phyloP scores from a whole-genome alignment of 352 stramenopile genomes.

The Globisporangium ultimum region DNA sequence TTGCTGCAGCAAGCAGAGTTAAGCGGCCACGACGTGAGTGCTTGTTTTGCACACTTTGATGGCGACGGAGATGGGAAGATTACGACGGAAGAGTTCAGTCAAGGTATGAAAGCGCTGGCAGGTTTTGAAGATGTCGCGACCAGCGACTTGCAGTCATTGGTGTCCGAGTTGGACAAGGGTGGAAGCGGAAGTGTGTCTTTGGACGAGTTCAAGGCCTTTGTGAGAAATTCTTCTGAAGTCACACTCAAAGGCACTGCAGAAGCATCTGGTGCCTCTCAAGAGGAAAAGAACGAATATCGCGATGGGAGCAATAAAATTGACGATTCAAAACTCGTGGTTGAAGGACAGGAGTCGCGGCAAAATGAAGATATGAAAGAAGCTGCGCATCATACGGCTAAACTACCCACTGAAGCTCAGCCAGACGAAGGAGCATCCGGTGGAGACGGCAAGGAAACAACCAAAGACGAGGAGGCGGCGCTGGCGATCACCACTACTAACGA shows the following conservation, averaged over 20 bases:
- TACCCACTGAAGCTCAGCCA: neutral
- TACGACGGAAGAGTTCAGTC: constrained; percentile 48
- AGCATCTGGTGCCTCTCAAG: neutral
- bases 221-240: constrained; percentile 11
- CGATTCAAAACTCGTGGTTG: neutral
- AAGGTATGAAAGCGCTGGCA: constrained; percentile 42
- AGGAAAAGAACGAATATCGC: neutral
- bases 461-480: neutral
- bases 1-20: constrained; percentile 35
- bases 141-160: constrained; percentile 33
- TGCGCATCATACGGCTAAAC: neutral
- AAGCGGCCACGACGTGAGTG: constrained; percentile 41
- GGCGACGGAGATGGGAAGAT: constrained; percentile 55
- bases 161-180: constrained; percentile 45
- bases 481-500: neutral
- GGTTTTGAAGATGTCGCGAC: constrained; percentile 40
- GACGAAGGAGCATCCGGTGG: neutral
- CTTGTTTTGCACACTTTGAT: constrained; percentile 75
- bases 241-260: neutral
- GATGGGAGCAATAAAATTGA: neutral
- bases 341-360: neutral
- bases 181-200: constrained; percentile 55
- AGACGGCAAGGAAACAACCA: neutral
- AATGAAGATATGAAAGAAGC: neutral
- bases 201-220: constrained; percentile 46